These are phyloP conservation scores for Picea mariana DNA, from an alignment of 83 land plant species.

Conservation along the genomic window DNA sequence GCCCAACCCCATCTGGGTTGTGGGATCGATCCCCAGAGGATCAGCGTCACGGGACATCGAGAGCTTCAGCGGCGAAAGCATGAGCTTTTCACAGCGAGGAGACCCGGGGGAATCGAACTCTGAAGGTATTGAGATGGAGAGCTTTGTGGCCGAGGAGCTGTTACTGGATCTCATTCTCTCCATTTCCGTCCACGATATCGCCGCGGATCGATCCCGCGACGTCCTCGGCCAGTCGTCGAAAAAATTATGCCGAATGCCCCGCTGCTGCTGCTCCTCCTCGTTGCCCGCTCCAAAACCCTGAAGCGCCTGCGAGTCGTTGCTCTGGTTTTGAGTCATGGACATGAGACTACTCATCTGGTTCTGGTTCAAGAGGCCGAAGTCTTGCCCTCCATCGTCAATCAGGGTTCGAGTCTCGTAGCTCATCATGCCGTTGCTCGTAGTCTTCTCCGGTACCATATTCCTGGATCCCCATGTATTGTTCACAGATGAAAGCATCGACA, in stretches of 20 bases:
- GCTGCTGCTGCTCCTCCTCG: neutral
- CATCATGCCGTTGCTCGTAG: neutral
- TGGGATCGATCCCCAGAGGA: conserved; percentile 28
- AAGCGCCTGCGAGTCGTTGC: neutral
- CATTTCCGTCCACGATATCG: conserved; percentile 44
- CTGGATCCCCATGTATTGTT: conserved; percentile 4
- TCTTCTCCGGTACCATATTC: neutral
- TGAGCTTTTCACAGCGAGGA: conserved; percentile 33
- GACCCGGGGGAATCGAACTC: conserved; percentile 44
- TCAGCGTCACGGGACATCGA: conserved; percentile 25
- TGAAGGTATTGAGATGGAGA: conserved; percentile 68
- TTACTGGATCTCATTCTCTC: conserved; percentile 28
- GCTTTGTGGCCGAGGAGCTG: conserved; percentile 38
- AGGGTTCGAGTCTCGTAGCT: conserved; percentile 7
- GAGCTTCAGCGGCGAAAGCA: conserved; percentile 47
- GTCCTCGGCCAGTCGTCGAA: conserved; percentile 66
- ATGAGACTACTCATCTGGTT: conserved; percentile 4
- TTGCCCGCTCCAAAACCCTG: neutral
- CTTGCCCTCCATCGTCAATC: neutral
- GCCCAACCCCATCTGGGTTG: conserved; percentile 37
- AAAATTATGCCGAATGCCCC: conserved; percentile 39
- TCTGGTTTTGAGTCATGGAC: neutral
- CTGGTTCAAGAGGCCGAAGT: neutral
- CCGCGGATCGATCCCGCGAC: conserved; percentile 21
- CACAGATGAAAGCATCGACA: no score